Evolutionary conservation across 768 basidiomycete species (phyloP), one percentile per base, ranked within the genome.

Genomic region (Lactarius psammicola): DNA sequence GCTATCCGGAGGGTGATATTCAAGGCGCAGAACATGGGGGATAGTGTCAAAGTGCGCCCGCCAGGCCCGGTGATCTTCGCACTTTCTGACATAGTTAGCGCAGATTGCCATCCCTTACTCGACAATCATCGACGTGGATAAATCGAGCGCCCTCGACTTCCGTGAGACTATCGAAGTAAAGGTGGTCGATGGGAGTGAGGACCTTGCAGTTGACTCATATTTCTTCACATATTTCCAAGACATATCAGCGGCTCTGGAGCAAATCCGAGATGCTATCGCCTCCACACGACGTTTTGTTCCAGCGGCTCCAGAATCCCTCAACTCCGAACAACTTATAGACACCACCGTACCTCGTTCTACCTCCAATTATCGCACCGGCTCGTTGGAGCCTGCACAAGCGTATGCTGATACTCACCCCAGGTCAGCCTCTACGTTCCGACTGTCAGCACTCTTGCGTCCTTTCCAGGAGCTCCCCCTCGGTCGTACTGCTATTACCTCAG

Each of bases 151-250:
- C 1, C 88, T 98, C 80, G 96, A 98, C 73, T 98, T 98, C 73
- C 95, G 93, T 68, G 95, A 97, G 75, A 95, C 95, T 0, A 89
- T 99, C 65, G 95, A 98, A 78, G 84, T 98, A 69, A 94, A 94
- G 77, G 93, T 95, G 15, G 80, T 92, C 60, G 92, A 95, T 76
- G 89, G 88, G 69, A 84, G 79, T 56, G 92, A 91, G 65, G 85
- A 87, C 68, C 89, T 87, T 72, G 85, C 88, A 1, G 76, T 91
- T 38, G 92, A 94, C 74, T 93, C 92, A 2, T 94, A 94, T 73
- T 97, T 96, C 77, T 96, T 96, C 72, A 94, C 95, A 17, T 98
- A 97, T 75, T 97, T 98, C 76, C 87, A 87, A 69, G 85, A 95
- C 75, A 81, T 94, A 42, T 81, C 88, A 8, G 80, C 75, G 40